Evolutionary conservation across 495 filamentous ascomycete species (phyloP).

Genomic region (Hypoxylon cercidicola): DNA sequence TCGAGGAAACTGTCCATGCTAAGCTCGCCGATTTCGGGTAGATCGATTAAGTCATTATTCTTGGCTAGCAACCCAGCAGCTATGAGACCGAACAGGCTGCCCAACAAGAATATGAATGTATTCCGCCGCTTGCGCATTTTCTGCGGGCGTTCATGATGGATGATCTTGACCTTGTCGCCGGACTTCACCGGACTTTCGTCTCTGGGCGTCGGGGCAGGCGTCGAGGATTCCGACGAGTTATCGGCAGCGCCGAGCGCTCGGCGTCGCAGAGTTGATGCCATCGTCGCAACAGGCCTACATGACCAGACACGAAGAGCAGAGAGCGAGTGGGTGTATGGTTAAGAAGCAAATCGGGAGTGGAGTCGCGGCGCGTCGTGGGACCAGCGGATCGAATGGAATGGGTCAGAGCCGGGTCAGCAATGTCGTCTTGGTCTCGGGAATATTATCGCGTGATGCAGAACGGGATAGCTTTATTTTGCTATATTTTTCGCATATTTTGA

Average conservation of each 20-base stretch:
- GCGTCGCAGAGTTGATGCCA: conserved; percentile 62
- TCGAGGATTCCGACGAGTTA: conserved; percentile 46
- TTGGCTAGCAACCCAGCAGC: conserved; percentile 85
- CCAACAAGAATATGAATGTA: conserved; percentile 82
- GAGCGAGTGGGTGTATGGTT: conserved; percentile 2
- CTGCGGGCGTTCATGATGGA: conserved; percentile 51
- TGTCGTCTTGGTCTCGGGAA: not conserved
- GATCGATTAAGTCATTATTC: conserved; percentile 82
- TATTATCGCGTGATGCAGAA: conserved; percentile 12
- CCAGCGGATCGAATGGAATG: conserved; percentile 14
- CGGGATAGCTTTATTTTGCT: not conserved
- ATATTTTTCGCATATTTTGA: not conserved
- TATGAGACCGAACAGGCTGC: conserved; percentile 83
- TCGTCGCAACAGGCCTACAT: conserved; percentile 37
- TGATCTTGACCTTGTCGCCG: conserved; percentile 56
- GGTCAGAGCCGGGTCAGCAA: conserved; percentile 25
- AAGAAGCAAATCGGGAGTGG: conserved; percentile 20
- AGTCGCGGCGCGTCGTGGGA: conserved; percentile 12
- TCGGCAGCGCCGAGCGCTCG: conserved; percentile 52
- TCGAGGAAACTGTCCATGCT: conserved; percentile 86
- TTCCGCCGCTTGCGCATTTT: conserved; percentile 73
- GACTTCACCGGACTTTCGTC: conserved; percentile 58
- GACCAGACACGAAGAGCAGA: conserved; percentile 32
- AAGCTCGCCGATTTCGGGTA: conserved; percentile 81
- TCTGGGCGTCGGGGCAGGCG: conserved; percentile 42